Percentiles rank a stretch among this genome's conserved stretches.
Conservation (phyloP, 257 asterid genomes). For the Nicotiana undulata region DNA sequence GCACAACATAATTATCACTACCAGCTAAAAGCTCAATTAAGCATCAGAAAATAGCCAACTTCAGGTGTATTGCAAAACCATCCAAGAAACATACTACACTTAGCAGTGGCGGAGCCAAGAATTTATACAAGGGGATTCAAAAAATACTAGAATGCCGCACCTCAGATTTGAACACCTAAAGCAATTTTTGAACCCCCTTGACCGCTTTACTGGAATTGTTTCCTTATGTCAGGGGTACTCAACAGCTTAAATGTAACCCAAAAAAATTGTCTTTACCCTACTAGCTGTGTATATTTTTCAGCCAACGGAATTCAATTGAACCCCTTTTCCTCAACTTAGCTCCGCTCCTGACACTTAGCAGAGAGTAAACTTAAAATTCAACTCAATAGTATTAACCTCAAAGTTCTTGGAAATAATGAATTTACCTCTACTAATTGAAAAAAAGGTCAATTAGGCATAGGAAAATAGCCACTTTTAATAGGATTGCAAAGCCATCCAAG, state of each 20-base stretch:
- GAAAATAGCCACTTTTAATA: neutral
- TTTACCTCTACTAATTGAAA: neutral
- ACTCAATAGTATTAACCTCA: neutral
- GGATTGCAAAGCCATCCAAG: neutral
- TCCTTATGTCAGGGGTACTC: too few species aligned
- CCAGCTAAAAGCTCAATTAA: conserved; percentile 13
- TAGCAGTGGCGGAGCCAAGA: too few species aligned
- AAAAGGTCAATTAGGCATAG: neutral
- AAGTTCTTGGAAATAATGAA: neutral
- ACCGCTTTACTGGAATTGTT: too few species aligned
- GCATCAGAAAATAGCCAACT: conserved; percentile 14
- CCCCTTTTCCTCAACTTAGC: too few species aligned
- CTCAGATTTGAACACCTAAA: too few species aligned
- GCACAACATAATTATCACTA: conserved; percentile 17
- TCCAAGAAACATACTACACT: neutral
- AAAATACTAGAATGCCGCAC: too few species aligned
- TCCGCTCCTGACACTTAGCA: neutral
- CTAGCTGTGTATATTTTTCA: too few species aligned
- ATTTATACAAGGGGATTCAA: too few species aligned
- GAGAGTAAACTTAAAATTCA: neutral
- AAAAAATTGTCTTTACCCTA: too few species aligned
- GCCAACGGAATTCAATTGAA: too few species aligned
- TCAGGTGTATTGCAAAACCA: neutral
- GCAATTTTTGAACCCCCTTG: too few species aligned
- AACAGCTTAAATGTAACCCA: too few species aligned